phyloP scores from a whole-genome alignment of 768 basidiomycete genomes.

The Collybia mongolica region DNA sequence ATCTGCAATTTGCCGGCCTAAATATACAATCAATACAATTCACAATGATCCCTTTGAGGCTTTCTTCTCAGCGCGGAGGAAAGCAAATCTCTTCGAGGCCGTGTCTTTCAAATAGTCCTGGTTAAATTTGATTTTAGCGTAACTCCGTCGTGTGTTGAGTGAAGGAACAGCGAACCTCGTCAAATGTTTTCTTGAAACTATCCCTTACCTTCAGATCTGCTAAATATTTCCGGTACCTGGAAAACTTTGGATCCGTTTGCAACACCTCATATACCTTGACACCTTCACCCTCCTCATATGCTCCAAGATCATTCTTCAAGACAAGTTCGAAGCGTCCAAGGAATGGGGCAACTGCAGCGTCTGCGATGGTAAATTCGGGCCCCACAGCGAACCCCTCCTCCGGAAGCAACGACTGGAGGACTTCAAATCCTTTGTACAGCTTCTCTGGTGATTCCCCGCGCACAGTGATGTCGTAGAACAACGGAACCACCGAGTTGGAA shows the following conservation, averaged over 20 bases:
- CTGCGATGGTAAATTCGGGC: conserved; percentile 57
- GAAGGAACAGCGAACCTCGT: conserved; percentile 37
- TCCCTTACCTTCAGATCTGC: conserved; percentile 46
- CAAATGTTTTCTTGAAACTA: conserved; percentile 55
- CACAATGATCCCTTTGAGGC: too few species aligned
- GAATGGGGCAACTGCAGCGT: conserved; percentile 61
- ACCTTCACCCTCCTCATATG: conserved; percentile 47
- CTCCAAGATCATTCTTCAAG: conserved; percentile 51
- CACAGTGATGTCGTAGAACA: conserved; percentile 32
- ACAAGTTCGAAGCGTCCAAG: conserved; percentile 47
- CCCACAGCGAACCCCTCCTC: conserved; percentile 43
- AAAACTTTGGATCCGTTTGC: conserved; percentile 42
- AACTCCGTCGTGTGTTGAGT: too few species aligned
- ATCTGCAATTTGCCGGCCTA: too few species aligned
- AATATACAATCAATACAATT: too few species aligned
- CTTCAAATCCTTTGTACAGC: conserved; percentile 41
- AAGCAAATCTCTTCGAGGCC: too few species aligned
- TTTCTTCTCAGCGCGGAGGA: too few species aligned
- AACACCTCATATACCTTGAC: conserved; percentile 40
- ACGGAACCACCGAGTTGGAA: conserved; percentile 41
- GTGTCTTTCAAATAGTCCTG: too few species aligned
- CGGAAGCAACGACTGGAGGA: conserved; percentile 50
- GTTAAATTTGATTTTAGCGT: too few species aligned
- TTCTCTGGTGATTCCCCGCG: conserved; percentile 39
- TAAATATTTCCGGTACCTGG: conserved; percentile 48